Percentiles rank a stretch among this genome's conserved stretches.
These are phyloP conservation scores for Leishmania mexicana DNA, from an alignment of 208 protist species.

Conservation along the genomic window DNA sequence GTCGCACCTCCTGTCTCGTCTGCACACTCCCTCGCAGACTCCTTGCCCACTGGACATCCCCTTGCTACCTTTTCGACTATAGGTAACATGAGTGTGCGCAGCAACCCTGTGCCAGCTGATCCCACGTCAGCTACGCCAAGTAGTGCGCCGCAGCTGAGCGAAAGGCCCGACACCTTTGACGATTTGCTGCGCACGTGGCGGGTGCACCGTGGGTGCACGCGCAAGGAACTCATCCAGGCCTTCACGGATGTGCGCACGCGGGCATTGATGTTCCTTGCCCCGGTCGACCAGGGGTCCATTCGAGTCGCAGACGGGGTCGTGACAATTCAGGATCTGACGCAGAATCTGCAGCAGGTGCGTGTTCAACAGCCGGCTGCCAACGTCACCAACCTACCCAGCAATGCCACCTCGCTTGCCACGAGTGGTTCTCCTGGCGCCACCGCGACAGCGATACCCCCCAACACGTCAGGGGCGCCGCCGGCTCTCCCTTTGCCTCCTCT, in stretches of 20 bases:
- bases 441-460: not conserved
- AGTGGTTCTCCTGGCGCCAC: conserved; percentile 1
- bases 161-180: conserved; percentile 26
- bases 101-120: not conserved
- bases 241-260: conserved; percentile 47
- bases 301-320: conserved; percentile 78
- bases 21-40: conserved; percentile 21
- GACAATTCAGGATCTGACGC: conserved; percentile 39
- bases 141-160: not conserved
- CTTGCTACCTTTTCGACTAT: conserved; percentile 8
- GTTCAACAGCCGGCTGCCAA: not conserved
- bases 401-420: not conserved
- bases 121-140: not conserved
- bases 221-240: conserved; percentile 75
- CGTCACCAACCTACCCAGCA: not conserved
- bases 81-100: not conserved
- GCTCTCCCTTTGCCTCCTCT: conserved; percentile 25
- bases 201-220: conserved; percentile 70
- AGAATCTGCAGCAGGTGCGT: conserved; percentile 18
- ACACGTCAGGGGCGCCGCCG: not conserved
- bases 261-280: conserved; percentile 62
- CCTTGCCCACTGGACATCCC: conserved; percentile 8
- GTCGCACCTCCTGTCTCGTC: conserved; percentile 9
- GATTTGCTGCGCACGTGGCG: conserved; percentile 39
- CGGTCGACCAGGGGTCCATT: conserved; percentile 45